Percentiles rank a stretch among this genome's conserved stretches.
Evolutionary conservation across 108 stramenopile species (phyloP).

Genomic region (Pseudonitzschia delicatissima): DNA sequence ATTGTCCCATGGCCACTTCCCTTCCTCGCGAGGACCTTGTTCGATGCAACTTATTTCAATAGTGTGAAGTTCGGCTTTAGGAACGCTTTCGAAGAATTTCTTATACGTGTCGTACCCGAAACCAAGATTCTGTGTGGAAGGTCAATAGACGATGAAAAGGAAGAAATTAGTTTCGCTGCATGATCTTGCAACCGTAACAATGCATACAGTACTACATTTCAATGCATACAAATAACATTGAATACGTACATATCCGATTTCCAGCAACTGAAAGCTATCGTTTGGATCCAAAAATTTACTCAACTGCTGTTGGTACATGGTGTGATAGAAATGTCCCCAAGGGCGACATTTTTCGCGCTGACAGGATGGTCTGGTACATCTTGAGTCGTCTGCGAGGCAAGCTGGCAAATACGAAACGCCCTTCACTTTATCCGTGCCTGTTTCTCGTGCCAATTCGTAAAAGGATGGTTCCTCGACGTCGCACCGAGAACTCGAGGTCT

Average conservation of each 20-base stretch:
- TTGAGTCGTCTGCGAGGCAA: not conserved
- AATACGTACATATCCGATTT: conserved; percentile 44
- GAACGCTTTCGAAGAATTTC: conserved; percentile 29
- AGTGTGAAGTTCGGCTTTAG: conserved; percentile 42
- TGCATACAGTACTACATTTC: conserved; percentile 13
- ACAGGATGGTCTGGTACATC: not conserved
- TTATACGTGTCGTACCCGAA: conserved; percentile 27
- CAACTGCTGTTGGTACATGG: conserved; percentile 52
- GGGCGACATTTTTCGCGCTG: conserved; percentile 22
- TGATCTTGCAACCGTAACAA: not conserved
- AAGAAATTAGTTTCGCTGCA: not conserved
- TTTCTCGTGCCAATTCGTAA: conserved; percentile 7
- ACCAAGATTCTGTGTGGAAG: not conserved
- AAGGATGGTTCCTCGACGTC: not conserved
- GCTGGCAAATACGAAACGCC: not conserved
- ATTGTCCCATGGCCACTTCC: conserved; percentile 66
- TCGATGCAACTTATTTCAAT: conserved; percentile 56
- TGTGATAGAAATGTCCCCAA: conserved; percentile 57
- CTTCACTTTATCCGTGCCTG: conserved; percentile 16
- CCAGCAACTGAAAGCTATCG: conserved; percentile 55
- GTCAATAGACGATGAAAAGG: not conserved
- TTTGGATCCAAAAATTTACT: conserved; percentile 27
- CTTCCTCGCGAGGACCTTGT: conserved; percentile 43
- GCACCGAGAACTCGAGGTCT: not conserved
- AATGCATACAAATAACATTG: conserved; percentile 4